Percentiles rank a stretch among this genome's conserved stretches.
phyloP scores from a whole-genome alignment of 257 asterid species.

The Orobanche coerulescens region DNA sequence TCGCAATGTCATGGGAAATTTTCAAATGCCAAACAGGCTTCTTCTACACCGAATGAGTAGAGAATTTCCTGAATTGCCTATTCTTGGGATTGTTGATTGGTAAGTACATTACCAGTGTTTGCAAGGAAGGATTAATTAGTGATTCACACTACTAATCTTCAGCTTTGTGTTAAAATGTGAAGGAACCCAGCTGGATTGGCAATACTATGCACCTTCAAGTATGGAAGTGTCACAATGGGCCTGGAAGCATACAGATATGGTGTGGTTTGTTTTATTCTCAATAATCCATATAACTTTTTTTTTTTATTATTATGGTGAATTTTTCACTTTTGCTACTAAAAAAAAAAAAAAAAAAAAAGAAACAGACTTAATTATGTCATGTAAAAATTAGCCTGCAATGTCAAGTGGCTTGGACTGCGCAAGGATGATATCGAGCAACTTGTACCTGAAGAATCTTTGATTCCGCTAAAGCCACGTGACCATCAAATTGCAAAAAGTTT shows the following conservation, averaged over 20 bases:
- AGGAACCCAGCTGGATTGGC: conserved; percentile 99
- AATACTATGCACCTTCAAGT: conserved; percentile 87
- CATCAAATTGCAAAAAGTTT: conserved; percentile 75
- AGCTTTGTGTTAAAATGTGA: conserved; percentile 14
- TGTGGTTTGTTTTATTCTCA: conserved; percentile 16
- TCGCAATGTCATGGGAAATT: neutral
- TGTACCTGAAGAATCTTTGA: conserved; percentile 63
- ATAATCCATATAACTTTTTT: neutral
- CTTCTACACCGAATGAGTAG: conserved; percentile 73
- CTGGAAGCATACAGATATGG: conserved; percentile 94
- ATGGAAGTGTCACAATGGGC: conserved; percentile 89
- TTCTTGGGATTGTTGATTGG: conserved; percentile 93
- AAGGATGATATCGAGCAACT: conserved; percentile 66
- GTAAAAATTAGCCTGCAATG: conserved; percentile 60
- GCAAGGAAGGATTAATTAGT: too few species aligned
- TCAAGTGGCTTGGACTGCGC: conserved; percentile 87
- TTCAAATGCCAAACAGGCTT: conserved; percentile 37
- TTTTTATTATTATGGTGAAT: neutral
- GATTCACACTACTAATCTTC: too few species aligned
- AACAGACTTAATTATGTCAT: neutral
- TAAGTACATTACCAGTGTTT: too few species aligned
- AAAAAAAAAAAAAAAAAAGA: too few species aligned
- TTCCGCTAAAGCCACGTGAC: conserved; percentile 60
- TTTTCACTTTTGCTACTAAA: neutral
- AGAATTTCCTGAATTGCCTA: conserved; percentile 57